Conservation (phyloP, 1,139 yeast genomes). For the Diutina neorugosa region DNA sequence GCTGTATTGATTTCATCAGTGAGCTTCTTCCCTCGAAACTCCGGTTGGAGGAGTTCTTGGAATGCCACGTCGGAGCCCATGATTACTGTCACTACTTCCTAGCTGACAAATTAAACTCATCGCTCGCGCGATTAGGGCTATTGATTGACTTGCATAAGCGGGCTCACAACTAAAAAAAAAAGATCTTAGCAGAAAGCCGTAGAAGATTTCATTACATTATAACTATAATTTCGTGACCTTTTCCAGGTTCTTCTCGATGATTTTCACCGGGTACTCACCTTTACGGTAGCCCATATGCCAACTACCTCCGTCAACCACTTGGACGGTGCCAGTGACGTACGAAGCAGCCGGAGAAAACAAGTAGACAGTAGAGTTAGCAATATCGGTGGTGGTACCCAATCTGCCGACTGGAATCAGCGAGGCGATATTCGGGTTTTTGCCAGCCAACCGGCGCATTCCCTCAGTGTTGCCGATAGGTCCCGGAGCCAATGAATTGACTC, state of each 20-base stretch:
- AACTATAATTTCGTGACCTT: conserved; percentile 5
- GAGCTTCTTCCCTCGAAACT: conserved; percentile 73
- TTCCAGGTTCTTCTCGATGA: conserved; percentile 16
- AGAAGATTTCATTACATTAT: neutral
- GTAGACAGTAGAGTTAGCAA: conserved; percentile 84
- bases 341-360: conserved; percentile 73
- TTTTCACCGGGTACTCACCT: conserved; percentile 22
- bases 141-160: neutral
- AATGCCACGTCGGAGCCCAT: conserved; percentile 37
- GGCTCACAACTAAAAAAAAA: neutral
- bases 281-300: conserved; percentile 62
- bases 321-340: conserved; percentile 66
- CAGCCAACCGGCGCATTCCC: conserved; percentile 50
- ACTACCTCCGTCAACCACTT: conserved; percentile 81
- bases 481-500: conserved; percentile 77
- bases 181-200: neutral
- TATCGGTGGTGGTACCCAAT: conserved; percentile 62
- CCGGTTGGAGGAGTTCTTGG: conserved; percentile 65
- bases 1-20: conserved; percentile 87
- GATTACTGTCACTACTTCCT: neutral
- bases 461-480: conserved; percentile 78
- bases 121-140: neutral
- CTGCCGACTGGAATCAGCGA: conserved; percentile 63
- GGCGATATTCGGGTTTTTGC: conserved; percentile 13
- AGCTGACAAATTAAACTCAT: neutral